Evolutionary conservation across 2,329 filamentous ascomycete genomes (phyloP).

Genomic region (Bipolaris bicolor): DNA sequence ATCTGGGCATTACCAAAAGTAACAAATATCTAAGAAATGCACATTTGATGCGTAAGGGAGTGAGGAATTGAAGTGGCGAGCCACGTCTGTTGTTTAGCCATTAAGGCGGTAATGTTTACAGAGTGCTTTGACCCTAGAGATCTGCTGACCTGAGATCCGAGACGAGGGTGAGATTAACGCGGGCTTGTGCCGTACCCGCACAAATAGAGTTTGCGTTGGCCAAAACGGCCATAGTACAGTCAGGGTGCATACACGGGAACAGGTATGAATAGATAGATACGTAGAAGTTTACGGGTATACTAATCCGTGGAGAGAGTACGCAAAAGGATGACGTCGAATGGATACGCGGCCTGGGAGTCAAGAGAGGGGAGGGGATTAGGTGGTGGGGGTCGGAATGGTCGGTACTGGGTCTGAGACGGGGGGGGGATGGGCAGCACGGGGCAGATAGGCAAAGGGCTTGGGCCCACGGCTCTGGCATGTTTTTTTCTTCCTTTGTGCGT

Average conservation of each 20-base stretch:
- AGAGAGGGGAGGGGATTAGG: neutral
- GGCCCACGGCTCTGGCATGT: neutral
- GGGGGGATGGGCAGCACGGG: neutral
- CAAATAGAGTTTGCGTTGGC: neutral
- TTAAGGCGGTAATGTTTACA: neutral
- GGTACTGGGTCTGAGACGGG: neutral
- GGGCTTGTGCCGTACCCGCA: neutral
- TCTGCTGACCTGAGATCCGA: neutral
- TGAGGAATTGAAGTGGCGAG: neutral
- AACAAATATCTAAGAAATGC: no score
- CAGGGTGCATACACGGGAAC: no score
- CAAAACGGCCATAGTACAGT: no score
- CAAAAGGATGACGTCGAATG: neutral
- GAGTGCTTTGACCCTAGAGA: neutral
- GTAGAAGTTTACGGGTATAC: no score
- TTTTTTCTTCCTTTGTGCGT: neutral
- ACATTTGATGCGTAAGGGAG: neutral
- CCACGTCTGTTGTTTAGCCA: no score
- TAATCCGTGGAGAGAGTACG: neutral
- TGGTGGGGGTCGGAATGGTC: neutral
- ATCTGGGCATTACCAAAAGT: neutral
- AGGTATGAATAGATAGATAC: no score
- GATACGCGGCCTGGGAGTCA: neutral
- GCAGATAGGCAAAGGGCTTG: slow-evolving; percentile 1
- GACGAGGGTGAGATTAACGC: neutral